Percentiles rank a stretch among this genome's conserved stretches.
These are phyloP conservation scores for Cytospora paraplurivora DNA, from an alignment of 2,329 filamentous ascomycete genomes.

Conservation along the genomic window DNA sequence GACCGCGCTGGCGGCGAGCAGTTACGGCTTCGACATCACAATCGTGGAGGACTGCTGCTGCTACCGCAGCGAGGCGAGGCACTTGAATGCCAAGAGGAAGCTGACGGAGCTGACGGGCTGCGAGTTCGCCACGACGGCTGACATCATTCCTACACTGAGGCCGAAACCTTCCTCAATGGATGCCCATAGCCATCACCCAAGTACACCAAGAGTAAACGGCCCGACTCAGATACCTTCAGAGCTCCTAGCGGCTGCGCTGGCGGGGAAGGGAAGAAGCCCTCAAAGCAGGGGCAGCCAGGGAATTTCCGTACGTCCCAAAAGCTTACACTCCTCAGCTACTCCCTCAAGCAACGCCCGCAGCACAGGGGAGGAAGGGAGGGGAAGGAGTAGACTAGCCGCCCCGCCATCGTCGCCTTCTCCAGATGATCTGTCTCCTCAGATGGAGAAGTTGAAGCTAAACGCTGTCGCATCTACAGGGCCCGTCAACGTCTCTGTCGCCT, in stretches of 20 bases:
- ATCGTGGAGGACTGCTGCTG: slow-evolving; percentile 88
- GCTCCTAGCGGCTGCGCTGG: slow-evolving; percentile 26
- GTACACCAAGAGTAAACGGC: slow-evolving; percentile 31
- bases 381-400: slow-evolving; percentile 9
- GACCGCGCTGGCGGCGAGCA: slow-evolving; percentile 85
- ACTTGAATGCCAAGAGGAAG: slow-evolving; percentile 68
- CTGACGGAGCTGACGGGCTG: slow-evolving; percentile 77
- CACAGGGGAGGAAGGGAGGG: slow-evolving; percentile 12
- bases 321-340: slow-evolving; percentile 12
- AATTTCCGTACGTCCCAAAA: slow-evolving; percentile 30
- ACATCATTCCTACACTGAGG: slow-evolving; percentile 49
- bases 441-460: slow-evolving; percentile 30
- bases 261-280: slow-evolving; percentile 18
- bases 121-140: slow-evolving; percentile 59
- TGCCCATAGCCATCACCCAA: slow-evolving; percentile 32
- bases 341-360: slow-evolving; percentile 18
- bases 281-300: slow-evolving; percentile 21
- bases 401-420: slow-evolving; percentile 16
- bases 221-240: slow-evolving; percentile 22
- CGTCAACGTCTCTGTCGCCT: slow-evolving; percentile 12
- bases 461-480: slow-evolving; percentile 23
- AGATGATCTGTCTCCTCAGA: slow-evolving; percentile 13
- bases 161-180: slow-evolving; percentile 20
- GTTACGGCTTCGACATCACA: slow-evolving; percentile 84
- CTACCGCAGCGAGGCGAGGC: slow-evolving; percentile 69